These are phyloP conservation scores for Crotalaria pallida DNA, from an alignment of 306 rosid genomes.

Conservation along the genomic window DNA sequence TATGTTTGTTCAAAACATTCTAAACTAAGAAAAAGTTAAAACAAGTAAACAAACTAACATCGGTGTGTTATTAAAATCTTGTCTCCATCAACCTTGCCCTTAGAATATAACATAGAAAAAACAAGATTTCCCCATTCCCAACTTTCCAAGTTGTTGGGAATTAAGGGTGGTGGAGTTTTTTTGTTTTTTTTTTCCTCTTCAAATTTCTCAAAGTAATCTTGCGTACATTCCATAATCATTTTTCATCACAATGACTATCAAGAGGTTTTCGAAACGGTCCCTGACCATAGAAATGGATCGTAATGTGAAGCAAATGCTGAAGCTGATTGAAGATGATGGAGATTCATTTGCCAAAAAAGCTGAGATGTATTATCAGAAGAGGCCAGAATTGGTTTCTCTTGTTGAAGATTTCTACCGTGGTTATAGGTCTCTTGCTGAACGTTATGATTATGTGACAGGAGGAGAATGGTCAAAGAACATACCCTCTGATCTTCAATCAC, in stretches of 20 bases:
- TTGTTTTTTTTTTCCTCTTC: slow-evolving; percentile 20
- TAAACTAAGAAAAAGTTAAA: slow-evolving; percentile 41
- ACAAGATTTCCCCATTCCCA: slow-evolving; percentile 19
- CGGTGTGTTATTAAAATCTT: slow-evolving; percentile 12
- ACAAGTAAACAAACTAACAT: slow-evolving; percentile 22
- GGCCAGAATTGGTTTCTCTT: slow-evolving; percentile 69
- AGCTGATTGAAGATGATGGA: slow-evolving; percentile 61
- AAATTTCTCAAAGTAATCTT: neutral
- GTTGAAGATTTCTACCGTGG: slow-evolving; percentile 84
- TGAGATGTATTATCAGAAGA: slow-evolving; percentile 72
- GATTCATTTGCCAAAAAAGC: slow-evolving; percentile 96
- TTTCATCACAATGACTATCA: slow-evolving; percentile 28
- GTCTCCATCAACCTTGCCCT: neutral
- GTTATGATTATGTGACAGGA: slow-evolving; percentile 69
- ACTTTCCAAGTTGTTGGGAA: slow-evolving; percentile 23
- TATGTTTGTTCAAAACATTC: neutral
- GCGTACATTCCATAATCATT: neutral
- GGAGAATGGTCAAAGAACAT: slow-evolving; percentile 57
- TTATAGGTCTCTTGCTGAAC: slow-evolving; percentile 78
- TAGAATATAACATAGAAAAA: neutral
- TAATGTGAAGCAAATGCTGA: slow-evolving; percentile 63
- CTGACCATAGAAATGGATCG: slow-evolving; percentile 46
- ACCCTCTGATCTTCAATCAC: slow-evolving; percentile 72
- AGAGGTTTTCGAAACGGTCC: slow-evolving; percentile 46
- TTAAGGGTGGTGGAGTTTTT: slow-evolving; percentile 23